These are phyloP conservation scores for Oenanthe javanica DNA, from an alignment of 140 eudicot genomes.

Conservation along the genomic window DNA sequence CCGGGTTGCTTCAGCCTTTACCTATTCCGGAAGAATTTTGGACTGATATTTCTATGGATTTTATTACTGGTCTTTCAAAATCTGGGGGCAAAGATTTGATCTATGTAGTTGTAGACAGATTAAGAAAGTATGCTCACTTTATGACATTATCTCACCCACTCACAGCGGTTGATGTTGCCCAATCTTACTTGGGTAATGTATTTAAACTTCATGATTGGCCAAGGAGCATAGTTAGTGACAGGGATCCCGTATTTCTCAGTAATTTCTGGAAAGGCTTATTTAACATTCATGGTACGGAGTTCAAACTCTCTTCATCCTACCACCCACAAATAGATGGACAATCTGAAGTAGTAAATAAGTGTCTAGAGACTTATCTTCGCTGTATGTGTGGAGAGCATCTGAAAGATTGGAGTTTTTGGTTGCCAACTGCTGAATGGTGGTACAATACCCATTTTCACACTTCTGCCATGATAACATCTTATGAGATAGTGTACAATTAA, in stretches of 20 bases:
- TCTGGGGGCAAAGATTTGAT: too few species aligned
- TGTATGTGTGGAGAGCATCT: not conserved
- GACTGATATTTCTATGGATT: too few species aligned
- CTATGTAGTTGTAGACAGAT: not conserved
- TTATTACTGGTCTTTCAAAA: too few species aligned
- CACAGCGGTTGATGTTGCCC: not conserved
- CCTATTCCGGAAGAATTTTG: too few species aligned
- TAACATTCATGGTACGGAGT: not conserved
- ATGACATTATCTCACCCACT: not conserved
- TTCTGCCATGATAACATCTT: too few species aligned
- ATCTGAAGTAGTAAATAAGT: not conserved
- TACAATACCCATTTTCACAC: too few species aligned
- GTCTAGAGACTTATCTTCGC: not conserved
- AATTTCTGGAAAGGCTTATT: not conserved
- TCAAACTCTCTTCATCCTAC: not conserved
- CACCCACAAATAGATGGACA: not conserved
- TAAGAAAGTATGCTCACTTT: not conserved
- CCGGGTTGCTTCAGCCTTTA: too few species aligned
- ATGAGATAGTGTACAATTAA: too few species aligned
- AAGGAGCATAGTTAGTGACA: not conserved
- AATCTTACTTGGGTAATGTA: not conserved
- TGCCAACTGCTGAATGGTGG: too few species aligned
- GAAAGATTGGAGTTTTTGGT: too few species aligned
- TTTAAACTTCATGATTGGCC: not conserved
- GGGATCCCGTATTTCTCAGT: not conserved